Base-by-base conservation (phyloP, 352 stramenopile genomes). In the Globisporangium paddicum region DNA sequence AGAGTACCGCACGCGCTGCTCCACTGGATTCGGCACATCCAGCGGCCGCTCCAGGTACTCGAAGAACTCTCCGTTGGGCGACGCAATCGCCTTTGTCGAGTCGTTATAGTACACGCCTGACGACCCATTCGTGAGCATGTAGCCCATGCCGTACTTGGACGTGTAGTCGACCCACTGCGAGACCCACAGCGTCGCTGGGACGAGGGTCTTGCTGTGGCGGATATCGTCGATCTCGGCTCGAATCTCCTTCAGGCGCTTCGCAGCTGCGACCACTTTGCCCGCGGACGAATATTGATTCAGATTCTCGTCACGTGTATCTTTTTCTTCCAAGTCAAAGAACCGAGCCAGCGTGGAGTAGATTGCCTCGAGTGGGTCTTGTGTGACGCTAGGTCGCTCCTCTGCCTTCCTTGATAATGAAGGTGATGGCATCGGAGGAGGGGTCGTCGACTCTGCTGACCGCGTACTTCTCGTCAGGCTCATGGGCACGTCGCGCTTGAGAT, bases 81-180 rank as follows among this genome's bases (percentile, higher is more conserved):
- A 90, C 9, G 96, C 73, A 45, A 99, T 88, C 32, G 98, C 96
- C 69, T 99, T 99, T 13, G 96, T 99, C 16, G 95, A 98, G 73
- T 99, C 97, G 68, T 99, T 99, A 62, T 99, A 99, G 69, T 99
- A 99, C 8, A 99, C 97, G 50, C 97, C 93, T 0, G 89, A 86
- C 32, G 72, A 92, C 45, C 96, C 95, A 77, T 98, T 97, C 51
- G 94, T 98, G 10, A 99, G 84, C 48, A 99, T 80, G 70, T 98
- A 99, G 50, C 97, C 97, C 55, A 99, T 89, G 52, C 97, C 97
- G 72, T 99, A 99, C 75, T 99, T 99, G 69, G 84, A 96, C 5
- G 97, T 99, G 74, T 99, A 99, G 69, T 99, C 97, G 8, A 99
- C 96, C 78, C 98, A 99, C 49, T 97, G 82, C 19, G 87, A 89